Base-by-base conservation (phyloP, 768 basidiomycete genomes). In the Hortiboletus flavorubellus region DNA sequence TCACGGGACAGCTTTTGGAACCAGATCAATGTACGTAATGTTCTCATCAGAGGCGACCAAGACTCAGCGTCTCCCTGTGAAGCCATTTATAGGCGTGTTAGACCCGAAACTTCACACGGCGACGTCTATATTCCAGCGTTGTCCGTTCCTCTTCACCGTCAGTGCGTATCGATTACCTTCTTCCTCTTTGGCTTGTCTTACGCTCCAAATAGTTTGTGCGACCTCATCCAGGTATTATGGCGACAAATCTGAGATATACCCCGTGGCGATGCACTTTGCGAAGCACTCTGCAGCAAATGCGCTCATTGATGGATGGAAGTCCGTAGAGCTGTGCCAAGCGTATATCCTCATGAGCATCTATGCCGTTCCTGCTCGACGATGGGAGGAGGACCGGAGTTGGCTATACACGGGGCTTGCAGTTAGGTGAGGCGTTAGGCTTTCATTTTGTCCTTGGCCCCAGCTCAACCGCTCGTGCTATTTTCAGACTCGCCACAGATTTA, bases 361-460 rank as follows among this genome's bases (percentile, higher is more conserved):
- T 64, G 83, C 84, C 43, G 86, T 91, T 2, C 90, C 89, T 4
- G 90, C 89, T 2, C 80, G 85, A 23, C 73, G 83, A 41, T 96
- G 93, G 87, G 92, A 95, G 63, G 91, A 95, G 62, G 92, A 95
- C 66, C 79, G 91, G 30, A 90, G 89, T 53, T 95, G 92, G 90
- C 69, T 94, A 46, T 91, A 92, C 65, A 88, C 91, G 5, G 92
- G 93, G 21, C 81, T 93, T 57, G 92, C 91, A 1, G 87, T 93
- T 34, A 85, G 90, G 84, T 83, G 55, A 38, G 68, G 53, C 21
- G 18, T 56, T 34, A 10, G 18, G 26, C 29, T 18, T 9, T 6
- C n/a, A 0, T 8, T n/a, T 29, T n/a, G 18, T 21, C 10, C 3
- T 16, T 31, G 23, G 16, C 47, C 9, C n/a, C 8, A 11, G 29